Conservation (phyloP, 805 yeast species). For the Pichia occidentalis region DNA sequence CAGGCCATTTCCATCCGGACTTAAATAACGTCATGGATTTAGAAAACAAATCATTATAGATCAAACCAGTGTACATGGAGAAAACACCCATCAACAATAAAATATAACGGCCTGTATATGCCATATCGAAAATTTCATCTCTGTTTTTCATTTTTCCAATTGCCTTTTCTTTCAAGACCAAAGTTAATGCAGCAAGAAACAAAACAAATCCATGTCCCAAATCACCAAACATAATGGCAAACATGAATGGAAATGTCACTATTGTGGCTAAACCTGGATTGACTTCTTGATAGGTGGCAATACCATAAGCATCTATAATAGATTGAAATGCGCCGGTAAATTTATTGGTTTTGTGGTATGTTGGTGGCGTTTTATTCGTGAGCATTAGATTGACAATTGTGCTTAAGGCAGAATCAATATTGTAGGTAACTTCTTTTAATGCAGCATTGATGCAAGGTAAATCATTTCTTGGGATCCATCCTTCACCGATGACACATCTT, state of each 20-base stretch:
- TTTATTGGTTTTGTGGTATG: constrained; percentile 63
- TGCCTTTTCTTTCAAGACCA: constrained; percentile 49
- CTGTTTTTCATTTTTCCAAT: constrained; percentile 48
- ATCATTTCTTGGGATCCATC: constrained; percentile 89
- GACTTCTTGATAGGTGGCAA: constrained; percentile 68
- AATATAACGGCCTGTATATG: constrained; percentile 64
- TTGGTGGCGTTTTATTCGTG: constrained; percentile 65
- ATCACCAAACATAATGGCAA: constrained; percentile 82
- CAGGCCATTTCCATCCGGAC: constrained; percentile 68
- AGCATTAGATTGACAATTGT: constrained; percentile 53
- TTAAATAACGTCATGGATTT: constrained; percentile 60
- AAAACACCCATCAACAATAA: constrained; percentile 63
- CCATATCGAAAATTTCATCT: constrained; percentile 76
- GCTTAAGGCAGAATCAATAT: constrained; percentile 37
- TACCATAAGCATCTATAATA: constrained; percentile 72
- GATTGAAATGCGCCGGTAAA: constrained; percentile 64
- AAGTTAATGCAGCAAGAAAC: constrained; percentile 44
- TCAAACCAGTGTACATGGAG: constrained; percentile 68
- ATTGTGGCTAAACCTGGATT: constrained; percentile 72
- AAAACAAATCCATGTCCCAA: constrained; percentile 70
- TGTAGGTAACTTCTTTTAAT: constrained; percentile 56
- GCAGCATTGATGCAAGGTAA: constrained; percentile 58
- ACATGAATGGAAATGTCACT: constrained; percentile 75
- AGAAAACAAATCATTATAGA: constrained; percentile 68
- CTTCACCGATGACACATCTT: constrained; percentile 86